Evolutionary conservation across 2,329 filamentous ascomycete genomes (phyloP), one percentile per base, ranked within the genome.

Genomic region (Trichophyton simii): DNA sequence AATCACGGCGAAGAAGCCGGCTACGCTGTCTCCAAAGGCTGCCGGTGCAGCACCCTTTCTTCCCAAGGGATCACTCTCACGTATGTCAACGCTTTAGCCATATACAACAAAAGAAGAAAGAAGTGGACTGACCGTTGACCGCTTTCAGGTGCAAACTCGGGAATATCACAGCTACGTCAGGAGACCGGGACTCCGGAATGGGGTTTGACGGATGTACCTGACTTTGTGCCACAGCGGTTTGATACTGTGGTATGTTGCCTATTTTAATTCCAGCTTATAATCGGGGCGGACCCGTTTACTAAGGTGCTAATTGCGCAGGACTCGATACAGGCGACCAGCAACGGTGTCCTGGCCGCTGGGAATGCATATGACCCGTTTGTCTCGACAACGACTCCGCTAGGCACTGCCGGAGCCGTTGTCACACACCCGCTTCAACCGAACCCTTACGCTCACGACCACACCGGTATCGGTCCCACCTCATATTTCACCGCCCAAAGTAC

Each of bases 21-120:
- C 86, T 7, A 72, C 75, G 9, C 91, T 97, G 65, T 94, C 91
- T 6, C 89, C 91, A 1, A 91, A 95, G 74, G 88, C 89, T 61
- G 91, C 88, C n/a, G 94, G 83, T 72, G 94, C 92, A 22, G 88
- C 90, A 20, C 85, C 77, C 4, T 79, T 79, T 64, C 73, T 76
- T 66, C 77, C 77, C 28, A 73, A 77, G 68, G 59, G 62, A 9
- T 60, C 63, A 44, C 60, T 66, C 28, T 64, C 74, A 60, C 71
- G 75, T 77, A 73, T 66, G 72, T 58, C 38, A 25, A 64, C 60
- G 20, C 31, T 34, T 9, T 9, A 13, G 31, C 11, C 15, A n/a
- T 44, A 60, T 36, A 18, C 5, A 18, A n/a, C 18, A 18, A 18
- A 18, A 18, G 18, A 18, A 4, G 13, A 57, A 41, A 28, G 9